Conservation (phyloP, 2,329 filamentous ascomycete genomes). For the Grosmannia huntii region DNA sequence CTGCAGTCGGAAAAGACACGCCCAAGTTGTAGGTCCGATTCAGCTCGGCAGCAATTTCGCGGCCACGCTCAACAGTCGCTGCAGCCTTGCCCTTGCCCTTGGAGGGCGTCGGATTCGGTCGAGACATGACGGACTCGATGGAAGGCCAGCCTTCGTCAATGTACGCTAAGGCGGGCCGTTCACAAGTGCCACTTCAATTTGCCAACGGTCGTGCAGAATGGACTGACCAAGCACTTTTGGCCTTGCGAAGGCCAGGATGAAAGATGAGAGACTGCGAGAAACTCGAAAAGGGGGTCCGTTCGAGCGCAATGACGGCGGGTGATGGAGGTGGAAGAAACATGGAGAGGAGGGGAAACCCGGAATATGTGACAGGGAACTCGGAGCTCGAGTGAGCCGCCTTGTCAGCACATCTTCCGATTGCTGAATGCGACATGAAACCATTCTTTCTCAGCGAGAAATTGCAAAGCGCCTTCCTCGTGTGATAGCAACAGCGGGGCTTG, state of each 20-base stretch:
- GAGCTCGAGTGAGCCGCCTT: neutral
- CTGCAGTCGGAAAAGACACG: slow-evolving; percentile 12
- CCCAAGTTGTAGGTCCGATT: slow-evolving; percentile 18
- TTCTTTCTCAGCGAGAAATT: neutral
- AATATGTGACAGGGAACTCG: neutral
- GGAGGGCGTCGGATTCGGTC: slow-evolving; percentile 5
- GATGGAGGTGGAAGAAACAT: neutral
- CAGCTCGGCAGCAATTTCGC: slow-evolving; percentile 12
- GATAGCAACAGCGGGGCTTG: neutral
- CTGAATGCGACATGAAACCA: neutral
- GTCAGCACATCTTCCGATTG: neutral
- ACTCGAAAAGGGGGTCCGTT: neutral
- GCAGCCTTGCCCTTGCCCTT: slow-evolving; percentile 1
- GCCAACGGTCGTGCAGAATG: too few relatives aligned
- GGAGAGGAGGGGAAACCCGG: neutral
- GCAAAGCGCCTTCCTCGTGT: neutral
- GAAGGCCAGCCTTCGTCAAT: neutral
- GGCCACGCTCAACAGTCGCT: slow-evolving; percentile 5
- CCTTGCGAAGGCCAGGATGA: too few relatives aligned
- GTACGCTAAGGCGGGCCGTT: neutral
- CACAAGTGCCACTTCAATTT: neutral
- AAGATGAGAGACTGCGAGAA: too few relatives aligned
- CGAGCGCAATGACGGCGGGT: neutral
- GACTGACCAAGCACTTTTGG: too few relatives aligned
- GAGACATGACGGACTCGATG: neutral